These are phyloP conservation scores for Pyropia haitanensis DNA, from an alignment of 23 red algal species.

Conservation along the genomic window DNA sequence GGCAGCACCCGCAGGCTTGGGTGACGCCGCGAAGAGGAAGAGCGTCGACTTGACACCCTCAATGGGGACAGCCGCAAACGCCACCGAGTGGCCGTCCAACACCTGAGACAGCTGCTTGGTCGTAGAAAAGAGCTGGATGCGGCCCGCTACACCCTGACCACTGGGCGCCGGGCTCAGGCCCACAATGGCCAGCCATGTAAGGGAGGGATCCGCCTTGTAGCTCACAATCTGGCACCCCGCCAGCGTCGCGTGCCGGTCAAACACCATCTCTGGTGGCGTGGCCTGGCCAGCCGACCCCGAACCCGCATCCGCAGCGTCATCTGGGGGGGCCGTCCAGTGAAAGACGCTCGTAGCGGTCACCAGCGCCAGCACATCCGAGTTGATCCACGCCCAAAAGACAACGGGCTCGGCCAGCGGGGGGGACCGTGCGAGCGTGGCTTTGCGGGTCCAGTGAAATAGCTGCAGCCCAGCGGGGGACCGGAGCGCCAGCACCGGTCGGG, in stretches of 20 bases:
- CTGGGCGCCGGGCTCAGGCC: conserved; percentile 15
- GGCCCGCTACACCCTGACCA: conserved; percentile 35
- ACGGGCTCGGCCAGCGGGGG: conserved; percentile 30
- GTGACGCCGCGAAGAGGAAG: conserved; percentile 42
- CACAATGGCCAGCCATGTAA: conserved; percentile 56
- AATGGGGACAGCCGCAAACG: conserved; percentile 32
- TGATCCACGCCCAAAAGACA: conserved; percentile 69
- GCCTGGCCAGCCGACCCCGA: not conserved
- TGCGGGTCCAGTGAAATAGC: conserved; percentile 34
- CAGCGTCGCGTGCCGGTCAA: conserved; percentile 60
- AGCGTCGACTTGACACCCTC: conserved; percentile 20
- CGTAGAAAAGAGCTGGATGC: conserved; percentile 76
- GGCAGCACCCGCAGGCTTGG: conserved; percentile 1
- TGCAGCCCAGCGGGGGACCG: conserved; percentile 33
- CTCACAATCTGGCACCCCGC: conserved; percentile 61
- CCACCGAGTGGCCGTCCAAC: conserved; percentile 69
- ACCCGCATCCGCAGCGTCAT: too few species aligned
- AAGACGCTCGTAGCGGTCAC: conserved; percentile 64
- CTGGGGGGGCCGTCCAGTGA: conserved; percentile 34
- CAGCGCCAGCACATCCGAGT: conserved; percentile 29
- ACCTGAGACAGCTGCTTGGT: conserved; percentile 72
- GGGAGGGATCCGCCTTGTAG: conserved; percentile 23
- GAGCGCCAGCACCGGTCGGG: conserved; percentile 34
- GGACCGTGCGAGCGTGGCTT: too few species aligned
- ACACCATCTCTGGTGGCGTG: conserved; percentile 27